A percentile compares a stretch with the other conserved stretches of the same genome.
These are phyloP conservation scores for Boletus mariae DNA, from an alignment of 1,284 basidiomycete species.

Conservation along the genomic window DNA sequence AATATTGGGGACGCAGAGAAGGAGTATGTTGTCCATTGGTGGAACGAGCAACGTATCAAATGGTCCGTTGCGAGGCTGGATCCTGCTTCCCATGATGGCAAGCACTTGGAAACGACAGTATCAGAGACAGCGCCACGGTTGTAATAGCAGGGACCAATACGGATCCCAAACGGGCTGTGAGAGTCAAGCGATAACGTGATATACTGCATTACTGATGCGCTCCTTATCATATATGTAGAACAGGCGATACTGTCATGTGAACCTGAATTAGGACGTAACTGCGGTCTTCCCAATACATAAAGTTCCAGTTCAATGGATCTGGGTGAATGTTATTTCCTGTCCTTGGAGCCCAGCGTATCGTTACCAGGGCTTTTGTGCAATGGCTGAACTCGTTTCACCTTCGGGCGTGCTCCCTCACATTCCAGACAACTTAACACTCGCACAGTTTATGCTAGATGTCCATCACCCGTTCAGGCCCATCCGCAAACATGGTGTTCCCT, in stretches of 20 bases:
- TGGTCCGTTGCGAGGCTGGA: slow-evolving; percentile 15
- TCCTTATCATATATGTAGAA: not conserved
- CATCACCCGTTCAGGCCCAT: slow-evolving; percentile 47
- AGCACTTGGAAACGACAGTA: not conserved
- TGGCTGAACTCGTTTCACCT: slow-evolving; percentile 39
- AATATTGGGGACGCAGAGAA: slow-evolving; percentile 65
- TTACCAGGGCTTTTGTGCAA: slow-evolving; percentile 6
- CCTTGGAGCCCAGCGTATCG: not conserved
- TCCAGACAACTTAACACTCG: slow-evolving; percentile 65
- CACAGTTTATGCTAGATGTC: slow-evolving; percentile 64
- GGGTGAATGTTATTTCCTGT: not conserved
- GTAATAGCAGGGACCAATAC: slow-evolving; percentile 5
- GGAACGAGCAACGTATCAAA: slow-evolving; percentile 44
- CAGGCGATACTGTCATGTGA: not conserved
- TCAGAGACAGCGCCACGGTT: slow-evolving; percentile 9
- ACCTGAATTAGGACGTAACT: not conserved
- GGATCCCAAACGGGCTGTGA: not conserved
- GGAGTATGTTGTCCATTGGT: slow-evolving; percentile 62
- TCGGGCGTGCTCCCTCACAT: slow-evolving; percentile 44
- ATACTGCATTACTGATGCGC: not conserved
- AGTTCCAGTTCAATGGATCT: not conserved
- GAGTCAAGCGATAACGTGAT: not conserved
- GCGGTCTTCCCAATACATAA: not conserved
- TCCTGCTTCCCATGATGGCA: not conserved
- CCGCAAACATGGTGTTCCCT: slow-evolving; percentile 41